Evolutionary conservation across 371 early-diverging fungal species (phyloP), one percentile per base, ranked within the genome.

Genomic region (Mucor saturninus): DNA sequence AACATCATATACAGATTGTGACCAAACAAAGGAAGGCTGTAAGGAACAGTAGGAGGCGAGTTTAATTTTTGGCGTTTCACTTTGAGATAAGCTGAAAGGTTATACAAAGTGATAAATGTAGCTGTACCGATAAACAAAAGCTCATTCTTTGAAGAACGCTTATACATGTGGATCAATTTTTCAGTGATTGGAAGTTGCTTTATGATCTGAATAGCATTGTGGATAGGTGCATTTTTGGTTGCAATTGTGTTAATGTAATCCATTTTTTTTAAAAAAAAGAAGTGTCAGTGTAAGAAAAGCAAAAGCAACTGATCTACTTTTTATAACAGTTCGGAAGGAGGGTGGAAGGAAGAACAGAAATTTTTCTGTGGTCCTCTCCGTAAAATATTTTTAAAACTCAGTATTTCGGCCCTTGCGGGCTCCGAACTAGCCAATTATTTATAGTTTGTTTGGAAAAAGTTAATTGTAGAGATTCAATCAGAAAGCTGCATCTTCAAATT

Each of bases 21-120:
- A 14, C 79, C 79, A n/a, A 79, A 3, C 0, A 79, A 21, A 13
- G 79, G 79, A 8, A 75, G 42, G 14, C 67, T 50, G 50, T 65
- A 79, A 42, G 68, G 67, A 9, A 74, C 76, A 26, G 59, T 67
- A 14, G 76, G 79, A 14, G 79, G 79, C 10, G 62, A n/a, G n/a
- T 67, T 39, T 1, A 72, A 45, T 7, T 62, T 74, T 65, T 65
- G 57, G 30, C 70, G 65, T 40, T 58, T 60, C 1, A 43, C 52
- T 40, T 67, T 69, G 15, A 76, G 55, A 15, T 68, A 76, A 11
- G 57, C 8, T 4, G 51, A 39, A 10, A 76, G 57, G 32, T 71
- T 73, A 29, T 76, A 73, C 4, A 76, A 4, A 2, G 71, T 71
- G 13, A 73, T 29, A 37, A 76, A 70, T 14, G 73, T 56, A 9